Conservation (phyloP, 164 flowering plant species). For the Magnolia sinica region DNA sequence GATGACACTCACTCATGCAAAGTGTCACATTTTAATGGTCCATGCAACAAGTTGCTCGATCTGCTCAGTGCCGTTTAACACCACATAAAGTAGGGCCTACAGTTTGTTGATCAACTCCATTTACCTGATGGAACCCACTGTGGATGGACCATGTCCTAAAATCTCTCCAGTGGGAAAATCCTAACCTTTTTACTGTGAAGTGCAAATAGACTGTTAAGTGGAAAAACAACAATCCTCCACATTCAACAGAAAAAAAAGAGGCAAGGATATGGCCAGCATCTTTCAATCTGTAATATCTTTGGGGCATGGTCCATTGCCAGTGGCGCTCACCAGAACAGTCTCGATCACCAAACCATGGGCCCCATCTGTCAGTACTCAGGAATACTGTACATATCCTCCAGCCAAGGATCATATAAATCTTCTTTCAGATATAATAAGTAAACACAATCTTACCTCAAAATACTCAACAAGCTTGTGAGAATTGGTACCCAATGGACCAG, state of each 20-base stretch:
- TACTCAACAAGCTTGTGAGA: conserved; percentile 69
- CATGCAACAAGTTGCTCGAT: no score
- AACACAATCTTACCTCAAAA: conserved; percentile 60
- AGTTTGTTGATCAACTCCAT: no score
- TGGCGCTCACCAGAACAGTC: neutral
- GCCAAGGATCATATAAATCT: neutral
- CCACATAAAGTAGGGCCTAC: no score
- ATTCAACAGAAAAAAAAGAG: neutral
- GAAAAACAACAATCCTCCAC: neutral
- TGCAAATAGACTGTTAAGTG: neutral
- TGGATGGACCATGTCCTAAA: neutral
- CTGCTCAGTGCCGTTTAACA: no score
- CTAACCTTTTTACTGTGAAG: neutral
- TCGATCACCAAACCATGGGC: neutral
- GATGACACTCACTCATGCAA: no score
- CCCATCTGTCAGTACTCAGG: neutral
- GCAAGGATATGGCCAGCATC: neutral
- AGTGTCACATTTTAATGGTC: no score
- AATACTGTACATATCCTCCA: neutral
- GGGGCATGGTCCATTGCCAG: neutral
- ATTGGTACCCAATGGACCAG: conserved; percentile 80
- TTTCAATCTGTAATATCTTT: neutral
- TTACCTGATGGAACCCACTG: neutral
- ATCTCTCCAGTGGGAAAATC: neutral
- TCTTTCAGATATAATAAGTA: neutral